phyloP scores from a whole-genome alignment of 768 basidiomycete genomes.

The Amanita pallidorosea region DNA sequence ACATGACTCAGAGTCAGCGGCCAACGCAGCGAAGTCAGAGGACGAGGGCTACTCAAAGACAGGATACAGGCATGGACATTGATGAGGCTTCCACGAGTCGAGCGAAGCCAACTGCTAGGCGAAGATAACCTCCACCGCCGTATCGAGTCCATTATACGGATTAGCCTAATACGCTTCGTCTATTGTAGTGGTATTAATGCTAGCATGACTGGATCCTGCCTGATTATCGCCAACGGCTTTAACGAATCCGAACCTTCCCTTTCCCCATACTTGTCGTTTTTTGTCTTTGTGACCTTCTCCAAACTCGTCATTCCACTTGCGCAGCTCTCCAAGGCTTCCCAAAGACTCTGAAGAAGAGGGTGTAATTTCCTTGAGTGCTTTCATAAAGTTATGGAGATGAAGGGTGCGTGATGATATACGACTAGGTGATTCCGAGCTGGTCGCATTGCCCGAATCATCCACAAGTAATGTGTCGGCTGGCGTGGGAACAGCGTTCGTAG shows the following conservation, averaged over 20 bases:
- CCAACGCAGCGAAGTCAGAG: background rate
- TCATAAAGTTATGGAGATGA: constrained; percentile 57
- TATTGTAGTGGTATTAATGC: constrained; percentile 2
- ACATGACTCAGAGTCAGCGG: constrained; percentile 11
- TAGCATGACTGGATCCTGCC: constrained; percentile 20
- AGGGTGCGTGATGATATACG: constrained; percentile 26
- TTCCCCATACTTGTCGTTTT: constrained; percentile 74
- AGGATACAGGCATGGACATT: constrained; percentile 28
- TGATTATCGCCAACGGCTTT: constrained; percentile 23
- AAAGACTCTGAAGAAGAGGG: constrained; percentile 81
- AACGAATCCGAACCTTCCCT: constrained; percentile 80
- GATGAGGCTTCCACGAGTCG: constrained; percentile 21
- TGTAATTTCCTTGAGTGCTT: constrained; percentile 82
- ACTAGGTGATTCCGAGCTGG: constrained; percentile 3
- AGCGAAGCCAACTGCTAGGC: constrained; percentile 11
- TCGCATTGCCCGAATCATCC: constrained; percentile 6
- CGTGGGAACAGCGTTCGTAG: background rate
- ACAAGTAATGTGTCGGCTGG: constrained; percentile 7
- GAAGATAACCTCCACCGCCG: background rate
- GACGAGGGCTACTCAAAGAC: constrained; percentile 4
- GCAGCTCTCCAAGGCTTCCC: constrained; percentile 62
- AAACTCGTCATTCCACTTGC: constrained; percentile 91
- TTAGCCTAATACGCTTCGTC: background rate
- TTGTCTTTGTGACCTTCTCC: constrained; percentile 72
- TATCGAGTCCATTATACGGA: background rate